A percentile compares a stretch with the other conserved stretches of the same genome.
phyloP scores from a whole-genome alignment of 345 rosid species.

The Populus ilicifolia region DNA sequence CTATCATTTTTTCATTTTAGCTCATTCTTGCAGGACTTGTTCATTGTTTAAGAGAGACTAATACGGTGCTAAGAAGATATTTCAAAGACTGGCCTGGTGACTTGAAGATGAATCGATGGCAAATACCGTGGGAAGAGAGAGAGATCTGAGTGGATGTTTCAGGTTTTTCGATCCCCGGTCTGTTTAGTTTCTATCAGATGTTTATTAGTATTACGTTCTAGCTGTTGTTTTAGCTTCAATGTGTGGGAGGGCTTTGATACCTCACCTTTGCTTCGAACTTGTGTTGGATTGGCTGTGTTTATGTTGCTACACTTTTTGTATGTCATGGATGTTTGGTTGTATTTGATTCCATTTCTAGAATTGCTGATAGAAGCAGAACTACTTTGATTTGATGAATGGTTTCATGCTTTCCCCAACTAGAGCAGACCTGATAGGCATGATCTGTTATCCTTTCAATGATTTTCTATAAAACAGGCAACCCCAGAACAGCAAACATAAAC shows the following conservation, averaged over 20 bases:
- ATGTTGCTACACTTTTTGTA: constrained; percentile 15
- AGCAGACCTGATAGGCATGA: constrained; percentile 14
- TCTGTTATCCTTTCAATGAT: constrained; percentile 9
- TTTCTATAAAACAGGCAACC: constrained; percentile 12
- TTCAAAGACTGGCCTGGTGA: constrained; percentile 15
- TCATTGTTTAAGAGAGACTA: constrained; percentile 7
- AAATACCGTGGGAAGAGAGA: constrained; percentile 34
- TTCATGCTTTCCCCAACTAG: constrained; percentile 20
- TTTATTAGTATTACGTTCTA: not conserved
- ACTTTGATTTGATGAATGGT: constrained; percentile 5
- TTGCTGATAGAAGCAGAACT: constrained; percentile 25
- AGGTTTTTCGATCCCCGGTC: constrained; percentile 46
- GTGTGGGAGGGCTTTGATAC: constrained; percentile 32
- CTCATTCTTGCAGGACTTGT: constrained; percentile 23
- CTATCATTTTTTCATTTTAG: not conserved
- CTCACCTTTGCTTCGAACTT: constrained; percentile 20
- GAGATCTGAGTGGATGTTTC: constrained; percentile 38
- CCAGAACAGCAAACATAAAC: constrained; percentile 15
- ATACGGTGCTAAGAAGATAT: constrained; percentile 14
- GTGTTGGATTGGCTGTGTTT: constrained; percentile 23
- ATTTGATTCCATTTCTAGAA: constrained; percentile 17
- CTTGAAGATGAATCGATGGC: constrained; percentile 45
- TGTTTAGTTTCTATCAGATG: constrained; percentile 27
- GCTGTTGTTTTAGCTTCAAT: constrained; percentile 17
- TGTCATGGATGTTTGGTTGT: constrained; percentile 12